Evolutionary conservation across 257 asterid species (phyloP).

Genomic region (Plectranthus barbatus): DNA sequence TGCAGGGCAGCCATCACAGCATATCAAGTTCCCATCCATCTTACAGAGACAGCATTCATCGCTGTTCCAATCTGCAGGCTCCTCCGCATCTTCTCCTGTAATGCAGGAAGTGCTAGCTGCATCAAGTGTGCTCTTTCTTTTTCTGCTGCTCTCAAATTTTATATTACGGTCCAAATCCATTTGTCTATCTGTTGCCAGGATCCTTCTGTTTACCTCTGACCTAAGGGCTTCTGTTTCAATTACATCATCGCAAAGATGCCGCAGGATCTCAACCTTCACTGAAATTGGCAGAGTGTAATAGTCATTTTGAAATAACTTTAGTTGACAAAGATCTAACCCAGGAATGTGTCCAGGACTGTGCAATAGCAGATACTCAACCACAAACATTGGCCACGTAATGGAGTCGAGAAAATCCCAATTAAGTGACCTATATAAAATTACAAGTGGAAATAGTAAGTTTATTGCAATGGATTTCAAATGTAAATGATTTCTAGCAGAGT

Average conservation of each 20-base stretch:
- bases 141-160: slow-evolving; percentile 41
- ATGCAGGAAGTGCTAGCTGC: slow-evolving; percentile 52
- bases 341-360: slow-evolving; percentile 61
- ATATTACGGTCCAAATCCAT: slow-evolving; percentile 38
- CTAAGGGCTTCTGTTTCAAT: slow-evolving; percentile 64
- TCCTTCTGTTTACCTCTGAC: slow-evolving; percentile 69
- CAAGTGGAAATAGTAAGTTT: slow-evolving; percentile 17
- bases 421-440: slow-evolving; percentile 51
- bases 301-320: slow-evolving; percentile 49
- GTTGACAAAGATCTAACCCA: slow-evolving; percentile 47
- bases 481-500: slow-evolving; percentile 12
- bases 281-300: slow-evolving; percentile 61
- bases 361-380: slow-evolving; percentile 68
- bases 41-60: slow-evolving; percentile 96
- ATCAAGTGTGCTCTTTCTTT: slow-evolving; percentile 43
- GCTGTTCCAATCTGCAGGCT: slow-evolving; percentile 58
- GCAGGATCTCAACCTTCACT: slow-evolving; percentile 69
- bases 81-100: slow-evolving; percentile 53
- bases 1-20: slow-evolving; percentile 99
- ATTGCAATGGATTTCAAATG: slow-evolving; percentile 2
- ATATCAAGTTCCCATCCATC: slow-evolving; percentile 91
- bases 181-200: slow-evolving; percentile 39
- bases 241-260: slow-evolving; percentile 86
- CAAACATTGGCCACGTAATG: slow-evolving; percentile 90
- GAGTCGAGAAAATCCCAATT: slow-evolving; percentile 90